phyloP scores from a whole-genome alignment of 2,329 filamentous ascomycete genomes.

The Diplodia scrobiculata region DNA sequence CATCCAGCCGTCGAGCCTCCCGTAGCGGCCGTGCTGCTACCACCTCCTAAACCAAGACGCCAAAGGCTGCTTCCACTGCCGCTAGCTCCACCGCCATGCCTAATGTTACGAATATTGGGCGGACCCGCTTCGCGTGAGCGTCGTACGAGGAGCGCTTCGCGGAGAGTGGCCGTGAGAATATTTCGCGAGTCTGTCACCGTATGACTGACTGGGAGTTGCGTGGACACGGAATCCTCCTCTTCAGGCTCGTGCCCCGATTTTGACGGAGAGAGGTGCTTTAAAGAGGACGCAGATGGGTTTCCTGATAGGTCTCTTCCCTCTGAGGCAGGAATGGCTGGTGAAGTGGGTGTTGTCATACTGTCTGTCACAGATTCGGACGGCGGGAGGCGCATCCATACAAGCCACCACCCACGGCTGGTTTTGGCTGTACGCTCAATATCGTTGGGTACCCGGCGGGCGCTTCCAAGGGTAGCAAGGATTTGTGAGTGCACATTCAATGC shows the following conservation, averaged over 20 bases:
- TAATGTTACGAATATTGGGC: neutral
- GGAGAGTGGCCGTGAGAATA: constrained; percentile 16
- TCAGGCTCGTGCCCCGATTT: neutral
- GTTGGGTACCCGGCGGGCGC: constrained; percentile 47
- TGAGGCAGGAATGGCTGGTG: neutral
- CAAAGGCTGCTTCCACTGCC: constrained; percentile 34
- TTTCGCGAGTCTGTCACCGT: neutral
- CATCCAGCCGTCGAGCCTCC: constrained; percentile 48
- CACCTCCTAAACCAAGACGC: constrained; percentile 33
- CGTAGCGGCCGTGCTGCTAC: constrained; percentile 38
- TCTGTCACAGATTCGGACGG: constrained; percentile 9
- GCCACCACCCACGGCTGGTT: constrained; percentile 67
- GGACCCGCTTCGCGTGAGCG: constrained; percentile 22
- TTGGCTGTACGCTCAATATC: constrained; percentile 65
- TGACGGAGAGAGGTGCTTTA: neutral
- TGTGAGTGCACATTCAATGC: constrained; percentile 64
- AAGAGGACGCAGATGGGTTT: neutral
- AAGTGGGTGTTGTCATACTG: neutral
- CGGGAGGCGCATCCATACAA: constrained; percentile 63
- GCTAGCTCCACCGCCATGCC: constrained; percentile 33
- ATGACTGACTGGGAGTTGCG: neutral
- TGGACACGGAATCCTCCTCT: neutral
- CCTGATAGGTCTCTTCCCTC: constrained; percentile 32
- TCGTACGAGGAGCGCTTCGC: constrained; percentile 32
- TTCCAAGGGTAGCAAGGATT: constrained; percentile 59